These are phyloP conservation scores for Macrocybe gigantea DNA, from an alignment of 768 basidiomycete genomes.

Conservation along the genomic window DNA sequence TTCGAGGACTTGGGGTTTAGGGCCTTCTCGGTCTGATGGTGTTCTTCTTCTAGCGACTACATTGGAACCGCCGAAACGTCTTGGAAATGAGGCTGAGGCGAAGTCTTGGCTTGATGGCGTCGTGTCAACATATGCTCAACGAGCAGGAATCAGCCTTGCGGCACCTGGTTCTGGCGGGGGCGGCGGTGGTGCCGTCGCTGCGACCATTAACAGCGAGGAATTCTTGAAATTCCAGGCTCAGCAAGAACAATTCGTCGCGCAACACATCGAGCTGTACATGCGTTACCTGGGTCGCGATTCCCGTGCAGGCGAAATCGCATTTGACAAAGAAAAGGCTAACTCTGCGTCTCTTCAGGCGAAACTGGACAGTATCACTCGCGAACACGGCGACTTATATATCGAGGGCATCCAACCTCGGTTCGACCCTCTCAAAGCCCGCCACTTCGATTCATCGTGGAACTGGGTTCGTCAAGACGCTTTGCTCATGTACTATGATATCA, in stretches of 20 bases:
- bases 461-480: slow-evolving; percentile 98
- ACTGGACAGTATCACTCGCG: slow-evolving; percentile 81
- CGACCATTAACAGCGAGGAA: slow-evolving; percentile 95
- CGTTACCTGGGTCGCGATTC: slow-evolving; percentile 94
- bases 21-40: slow-evolving; percentile 81
- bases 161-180: slow-evolving; percentile 59
- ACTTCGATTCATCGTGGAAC: slow-evolving; percentile 99
- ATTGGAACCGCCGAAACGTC: slow-evolving; percentile 90
- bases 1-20: slow-evolving; percentile 94
- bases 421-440: slow-evolving; percentile 92
- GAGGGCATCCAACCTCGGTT: slow-evolving; percentile 95
- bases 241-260: slow-evolving; percentile 86
- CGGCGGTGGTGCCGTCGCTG: slow-evolving; percentile 65
- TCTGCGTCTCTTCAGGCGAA: slow-evolving; percentile 69
- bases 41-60: slow-evolving; percentile 89
- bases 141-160: slow-evolving; percentile 80
- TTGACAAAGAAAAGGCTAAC: slow-evolving; percentile 81
- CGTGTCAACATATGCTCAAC: slow-evolving; percentile 80
- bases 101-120: slow-evolving; percentile 91
- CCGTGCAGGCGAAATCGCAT: slow-evolving; percentile 85
- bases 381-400: slow-evolving; percentile 92
- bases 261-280: slow-evolving; percentile 95
- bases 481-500: slow-evolving; percentile 97
- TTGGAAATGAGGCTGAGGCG: slow-evolving; percentile 86
- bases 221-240: slow-evolving; percentile 95